Evolutionary conservation across 1,284 basidiomycete genomes (phyloP).

Genomic region (Ganoderma lingzhi): DNA sequence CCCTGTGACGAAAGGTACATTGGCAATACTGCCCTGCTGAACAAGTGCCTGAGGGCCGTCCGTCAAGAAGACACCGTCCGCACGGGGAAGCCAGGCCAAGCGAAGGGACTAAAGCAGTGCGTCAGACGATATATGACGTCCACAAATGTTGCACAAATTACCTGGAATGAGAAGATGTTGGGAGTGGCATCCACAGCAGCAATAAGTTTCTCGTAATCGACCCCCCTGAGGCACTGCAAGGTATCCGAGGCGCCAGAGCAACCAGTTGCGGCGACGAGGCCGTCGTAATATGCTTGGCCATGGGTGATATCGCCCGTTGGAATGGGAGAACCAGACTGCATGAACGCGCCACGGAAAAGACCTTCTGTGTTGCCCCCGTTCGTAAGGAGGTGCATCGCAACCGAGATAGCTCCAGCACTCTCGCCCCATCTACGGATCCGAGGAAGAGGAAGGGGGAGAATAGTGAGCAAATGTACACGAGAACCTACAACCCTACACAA

Average conservation of each 20-base stretch:
- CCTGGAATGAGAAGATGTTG: constrained; percentile 28
- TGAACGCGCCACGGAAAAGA: constrained; percentile 45
- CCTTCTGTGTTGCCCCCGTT: constrained; percentile 43
- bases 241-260: constrained; percentile 45
- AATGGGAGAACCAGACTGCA: constrained; percentile 47
- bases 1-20: constrained; percentile 43
- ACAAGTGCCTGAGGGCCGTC: constrained; percentile 40
- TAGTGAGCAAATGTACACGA: neutral
- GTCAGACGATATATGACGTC: neutral
- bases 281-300: constrained; percentile 45
- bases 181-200: constrained; percentile 41
- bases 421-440: constrained; percentile 46
- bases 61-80: constrained; percentile 47
- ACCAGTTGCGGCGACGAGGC: constrained; percentile 41
- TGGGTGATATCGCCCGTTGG: constrained; percentile 42
- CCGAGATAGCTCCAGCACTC: constrained; percentile 51
- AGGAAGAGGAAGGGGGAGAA: neutral
- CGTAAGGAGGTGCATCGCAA: constrained; percentile 42
- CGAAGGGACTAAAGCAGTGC: neutral
- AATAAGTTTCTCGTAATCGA: constrained; percentile 41
- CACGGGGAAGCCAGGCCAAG: constrained; percentile 45
- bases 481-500: constrained; percentile 4
- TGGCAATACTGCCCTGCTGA: constrained; percentile 38
- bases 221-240: constrained; percentile 48
- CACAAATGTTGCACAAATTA: neutral